Base-by-base conservation (phyloP, 202 grass and related monocot genomes). In the Setaria viridis region DNA sequence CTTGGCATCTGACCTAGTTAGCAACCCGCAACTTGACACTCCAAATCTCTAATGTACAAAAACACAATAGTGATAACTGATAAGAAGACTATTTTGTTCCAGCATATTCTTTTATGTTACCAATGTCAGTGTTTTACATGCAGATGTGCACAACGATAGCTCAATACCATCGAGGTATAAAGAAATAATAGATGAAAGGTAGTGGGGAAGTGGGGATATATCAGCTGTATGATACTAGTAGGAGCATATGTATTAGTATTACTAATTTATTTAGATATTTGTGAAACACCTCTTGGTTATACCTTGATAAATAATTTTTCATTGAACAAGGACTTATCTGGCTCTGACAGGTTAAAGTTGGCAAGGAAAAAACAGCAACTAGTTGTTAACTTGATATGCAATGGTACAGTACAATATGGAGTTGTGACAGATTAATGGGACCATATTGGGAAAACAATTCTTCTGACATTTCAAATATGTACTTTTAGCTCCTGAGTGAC, bases 41-140 rank as follows among this genome's bases (percentile, higher is more conserved):
- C 15, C 48, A 35, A 41, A 41, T 41, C 39, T 41, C 39, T 6
- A 5, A 21, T 78, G 29, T 29, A 59, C 33, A 59, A 30, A 78
- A 47, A 62, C 2, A 70, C 8, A 85, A 11, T 60, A 20, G 41
- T 70, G 51, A 78, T 62, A 70, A 7, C 12, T 78, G 51, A 78
- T 62, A 70, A 4, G 5, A 60, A 53, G 9, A 71, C 5, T 62
- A 12, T 35, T 72, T 73, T 58, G 42, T 58, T 75, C 0, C 25
- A 66, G 72, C 55, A n/a, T 84, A 88, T 9, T 67, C 19, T 67
- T 56, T 43, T 70, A 21, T 59, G 53, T 68, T 25, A 62, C 42
- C 19, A 32, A 79, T 78, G 37, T 3, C 30, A 60, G n/a, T 57
- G 17, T 35, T 48, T 85, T 56, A 29, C 56, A 41, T 32, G 63